Conservation (phyloP, 106 monocot species). For the Triglochin maritima region DNA sequence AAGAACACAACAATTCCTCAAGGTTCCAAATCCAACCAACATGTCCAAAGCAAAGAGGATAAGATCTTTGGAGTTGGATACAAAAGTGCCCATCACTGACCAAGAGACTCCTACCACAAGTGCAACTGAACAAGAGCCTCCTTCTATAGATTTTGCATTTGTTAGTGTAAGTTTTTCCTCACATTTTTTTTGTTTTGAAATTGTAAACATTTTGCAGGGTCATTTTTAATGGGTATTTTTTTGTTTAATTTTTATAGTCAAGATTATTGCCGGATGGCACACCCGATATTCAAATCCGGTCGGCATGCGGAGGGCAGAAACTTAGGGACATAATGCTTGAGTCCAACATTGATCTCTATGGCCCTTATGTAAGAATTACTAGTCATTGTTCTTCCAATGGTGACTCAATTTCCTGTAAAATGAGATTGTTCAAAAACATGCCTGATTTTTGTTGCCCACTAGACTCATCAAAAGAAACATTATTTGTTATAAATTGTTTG, state of each 20-base stretch:
- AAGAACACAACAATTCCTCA: conserved; percentile 3
- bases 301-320: conserved; percentile 69
- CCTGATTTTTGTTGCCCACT: neutral
- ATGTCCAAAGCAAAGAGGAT: neutral
- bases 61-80: conserved; percentile 4
- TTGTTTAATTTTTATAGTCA: conserved; percentile 26
- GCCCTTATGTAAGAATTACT: conserved; percentile 58
- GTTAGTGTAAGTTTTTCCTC: conserved; percentile 36
- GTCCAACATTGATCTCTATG: conserved; percentile 76
- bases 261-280: conserved; percentile 72
- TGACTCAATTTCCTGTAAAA: neutral
- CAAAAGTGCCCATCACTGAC: neutral
- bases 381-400: neutral
- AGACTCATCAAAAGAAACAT: neutral
- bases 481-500: neutral
- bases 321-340: conserved; percentile 91
- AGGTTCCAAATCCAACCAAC: neutral
- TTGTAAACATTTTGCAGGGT: neutral
- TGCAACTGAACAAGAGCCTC: conserved; percentile 24
- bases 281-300: conserved; percentile 62
- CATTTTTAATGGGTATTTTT: neutral
- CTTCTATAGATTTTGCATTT: conserved; percentile 72
- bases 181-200: neutral
- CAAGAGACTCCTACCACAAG: neutral
- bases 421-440: neutral